These are phyloP conservation scores for Fomitopsis palustris DNA, from an alignment of 1,284 basidiomycete species.

Conservation along the genomic window DNA sequence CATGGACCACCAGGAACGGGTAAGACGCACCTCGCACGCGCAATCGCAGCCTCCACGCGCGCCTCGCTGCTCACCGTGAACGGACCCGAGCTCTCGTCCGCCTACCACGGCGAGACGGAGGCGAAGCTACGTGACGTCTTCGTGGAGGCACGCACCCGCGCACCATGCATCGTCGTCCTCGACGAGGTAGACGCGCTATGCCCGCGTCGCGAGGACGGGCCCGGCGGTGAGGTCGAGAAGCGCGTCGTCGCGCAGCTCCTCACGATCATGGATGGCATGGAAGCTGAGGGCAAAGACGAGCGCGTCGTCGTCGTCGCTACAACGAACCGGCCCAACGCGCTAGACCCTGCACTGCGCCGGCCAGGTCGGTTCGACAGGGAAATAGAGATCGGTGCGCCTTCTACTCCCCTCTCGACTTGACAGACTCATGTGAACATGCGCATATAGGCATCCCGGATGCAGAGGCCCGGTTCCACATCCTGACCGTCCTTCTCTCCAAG, in stretches of 20 bases:
- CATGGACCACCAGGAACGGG: constrained; percentile 94
- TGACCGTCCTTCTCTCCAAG: constrained; percentile 77
- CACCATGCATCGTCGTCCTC: constrained; percentile 90
- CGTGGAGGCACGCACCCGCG: constrained; percentile 74
- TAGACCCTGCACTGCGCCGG: constrained; percentile 92
- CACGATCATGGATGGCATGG: constrained; percentile 95
- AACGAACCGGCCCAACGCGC: constrained; percentile 95
- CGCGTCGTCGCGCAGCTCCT: constrained; percentile 94
- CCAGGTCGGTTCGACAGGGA: constrained; percentile 97
- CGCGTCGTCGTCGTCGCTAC: constrained; percentile 94
- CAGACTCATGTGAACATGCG: background rate
- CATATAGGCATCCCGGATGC: constrained; percentile 82
- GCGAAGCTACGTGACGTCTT: constrained; percentile 88
- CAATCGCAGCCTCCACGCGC: constrained; percentile 79
- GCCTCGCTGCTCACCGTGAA: constrained; percentile 88
- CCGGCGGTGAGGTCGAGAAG: constrained; percentile 92
- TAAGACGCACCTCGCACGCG: constrained; percentile 90
- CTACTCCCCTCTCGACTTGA: background rate
- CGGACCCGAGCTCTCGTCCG: constrained; percentile 91
- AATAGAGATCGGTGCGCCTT: constrained; percentile 88
- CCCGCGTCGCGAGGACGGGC: constrained; percentile 84
- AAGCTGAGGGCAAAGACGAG: constrained; percentile 39
- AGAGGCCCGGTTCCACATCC: constrained; percentile 78
- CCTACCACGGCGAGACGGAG: constrained; percentile 97
- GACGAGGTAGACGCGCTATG: constrained; percentile 97